Evolutionary conservation across 1,284 basidiomycete species (phyloP).

Genomic region (Takashimella tepidaria): DNA sequence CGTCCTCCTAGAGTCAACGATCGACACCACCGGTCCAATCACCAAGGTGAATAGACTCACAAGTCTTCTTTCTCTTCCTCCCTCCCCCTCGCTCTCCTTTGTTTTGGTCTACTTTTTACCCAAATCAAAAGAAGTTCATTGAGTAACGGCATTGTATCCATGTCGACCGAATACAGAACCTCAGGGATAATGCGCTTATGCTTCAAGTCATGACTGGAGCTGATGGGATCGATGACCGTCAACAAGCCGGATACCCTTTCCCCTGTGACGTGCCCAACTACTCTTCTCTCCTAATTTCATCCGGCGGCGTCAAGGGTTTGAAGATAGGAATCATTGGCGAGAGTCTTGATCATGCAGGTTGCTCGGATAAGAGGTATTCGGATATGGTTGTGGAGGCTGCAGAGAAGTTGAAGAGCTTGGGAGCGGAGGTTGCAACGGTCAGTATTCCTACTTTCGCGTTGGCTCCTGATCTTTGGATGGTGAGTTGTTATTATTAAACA

Average conservation of each 20-base stretch:
- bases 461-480: conserved; percentile 18
- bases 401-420: conserved; percentile 10
- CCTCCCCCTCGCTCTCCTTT: too few relatives aligned
- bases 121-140: too few relatives aligned
- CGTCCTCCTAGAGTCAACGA: conserved; percentile 47
- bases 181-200: conserved; percentile 51
- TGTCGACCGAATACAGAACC: conserved; percentile 47
- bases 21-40: conserved; percentile 47
- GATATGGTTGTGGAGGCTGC: conserved; percentile 14
- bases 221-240: conserved; percentile 52
- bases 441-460: conserved; percentile 28
- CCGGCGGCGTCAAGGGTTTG: conserved; percentile 40
- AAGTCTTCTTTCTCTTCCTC: too few relatives aligned
- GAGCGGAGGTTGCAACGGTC: conserved; percentile 15
- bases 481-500: background rate
- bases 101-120: too few relatives aligned
- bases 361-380: conserved; percentile 24
- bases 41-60: conserved; percentile 11
- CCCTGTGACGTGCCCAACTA: conserved; percentile 49
- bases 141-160: too few relatives aligned
- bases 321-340: conserved; percentile 51
- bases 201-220: conserved; percentile 52
- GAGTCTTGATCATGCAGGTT: conserved; percentile 41
- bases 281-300: conserved; percentile 22
- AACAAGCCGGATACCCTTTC: conserved; percentile 50